Evolutionary conservation across 345 rosid species (phyloP).

Genomic region (Salix purpurea): DNA sequence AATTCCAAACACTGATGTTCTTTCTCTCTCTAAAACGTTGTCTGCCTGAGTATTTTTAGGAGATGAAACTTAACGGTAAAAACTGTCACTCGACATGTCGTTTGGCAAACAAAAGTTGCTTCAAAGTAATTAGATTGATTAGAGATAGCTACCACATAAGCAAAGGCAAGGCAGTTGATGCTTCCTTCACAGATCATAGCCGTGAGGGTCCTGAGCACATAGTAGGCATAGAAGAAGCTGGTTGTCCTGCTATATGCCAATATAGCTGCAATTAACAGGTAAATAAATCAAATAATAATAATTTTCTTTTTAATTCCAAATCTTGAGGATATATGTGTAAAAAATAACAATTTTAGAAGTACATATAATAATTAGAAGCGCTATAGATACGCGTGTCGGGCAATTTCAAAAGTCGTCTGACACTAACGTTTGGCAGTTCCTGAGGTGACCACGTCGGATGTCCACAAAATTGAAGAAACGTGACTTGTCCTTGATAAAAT

Average conservation of each 20-base stretch:
- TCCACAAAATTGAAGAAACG: background rate
- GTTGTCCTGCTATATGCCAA: conserved; percentile 70
- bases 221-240: conserved; percentile 60
- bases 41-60: conserved; percentile 56
- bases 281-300: background rate
- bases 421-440: background rate
- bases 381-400: too few relatives aligned
- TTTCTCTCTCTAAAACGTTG: conserved; percentile 33
- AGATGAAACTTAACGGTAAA: background rate
- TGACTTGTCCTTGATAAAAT: background rate
- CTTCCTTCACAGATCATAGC: conserved; percentile 60
- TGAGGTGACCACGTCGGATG: background rate
- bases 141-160: conserved; percentile 60
- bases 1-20: conserved; percentile 69
- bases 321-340: too few relatives aligned
- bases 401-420: background rate
- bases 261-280: conserved; percentile 41
- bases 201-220: conserved; percentile 50
- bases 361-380: too few relatives aligned
- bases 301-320: background rate
- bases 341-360: background rate
- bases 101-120: too few relatives aligned
- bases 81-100: background rate
- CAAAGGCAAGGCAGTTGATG: conserved; percentile 69
- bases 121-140: background rate